Evolutionary conservation across 805 yeast species (phyloP), one percentile per base, ranked within the genome.

Genomic region (Wickerhamomyces xylosicus): DNA sequence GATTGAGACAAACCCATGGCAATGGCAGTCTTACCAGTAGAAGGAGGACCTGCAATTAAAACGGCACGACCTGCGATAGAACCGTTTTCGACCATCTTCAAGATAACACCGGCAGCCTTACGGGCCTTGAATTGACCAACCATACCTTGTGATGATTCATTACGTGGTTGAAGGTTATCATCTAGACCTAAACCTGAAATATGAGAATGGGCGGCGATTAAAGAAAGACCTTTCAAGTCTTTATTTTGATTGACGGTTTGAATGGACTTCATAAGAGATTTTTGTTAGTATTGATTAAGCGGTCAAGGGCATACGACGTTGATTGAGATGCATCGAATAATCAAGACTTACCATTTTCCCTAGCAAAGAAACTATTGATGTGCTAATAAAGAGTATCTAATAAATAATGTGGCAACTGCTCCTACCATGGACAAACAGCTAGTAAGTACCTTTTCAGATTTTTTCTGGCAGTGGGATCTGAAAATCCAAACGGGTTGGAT

Each of bases 171-270:
- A 48, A 94, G 71, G 52, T 79, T 75, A 47, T 87, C 97, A 60
- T 90, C 97, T 38, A 92, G 72, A n/a, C 99, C 99, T 22, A 92
- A 71, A 1, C 98, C 98, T 19, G 92, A 73, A 58, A 92, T 92
- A 62, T 92, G 99, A 5, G 97, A 87, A 61, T 92, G 99, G n/a
- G 97, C 95, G 2, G 97, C 95, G 41, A 87, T 80, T 50, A 87
- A 71, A 37, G 89, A 80, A 41, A 85, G 69, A n/a, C 79, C 75
- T 37, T 74, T 69, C 34, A 70, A 54, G 44, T 74, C 76, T 43
- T 65, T 71, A 36, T 68, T 63, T 37, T 64, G 64, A 40, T 64
- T 62, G 34, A 55, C 56, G 15, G 67, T 64, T 54, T 64, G 69
- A 43, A 65, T 64, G 15, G 69, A 65, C 68, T 44, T 29, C 9